Percentiles rank a stretch among this genome's conserved stretches.
These are phyloP conservation scores for Rhodotorula babjevae DNA, from an alignment of 768 basidiomycete species.

Conservation along the genomic window DNA sequence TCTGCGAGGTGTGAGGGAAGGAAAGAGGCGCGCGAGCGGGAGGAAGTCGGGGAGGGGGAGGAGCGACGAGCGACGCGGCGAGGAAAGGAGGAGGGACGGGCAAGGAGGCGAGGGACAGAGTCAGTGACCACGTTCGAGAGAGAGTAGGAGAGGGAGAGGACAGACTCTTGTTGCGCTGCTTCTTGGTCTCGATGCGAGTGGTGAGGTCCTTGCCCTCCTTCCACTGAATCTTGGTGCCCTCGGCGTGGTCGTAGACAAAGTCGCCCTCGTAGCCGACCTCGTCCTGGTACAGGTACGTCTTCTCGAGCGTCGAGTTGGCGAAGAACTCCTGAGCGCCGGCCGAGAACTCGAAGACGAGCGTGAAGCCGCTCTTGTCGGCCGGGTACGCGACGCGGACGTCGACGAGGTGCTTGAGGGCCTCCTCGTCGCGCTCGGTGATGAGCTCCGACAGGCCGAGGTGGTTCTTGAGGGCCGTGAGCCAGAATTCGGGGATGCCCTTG, in stretches of 20 bases:
- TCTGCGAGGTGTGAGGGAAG: too few relatives aligned
- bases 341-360: slow-evolving; percentile 74
- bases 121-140: background rate
- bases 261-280: slow-evolving; percentile 72
- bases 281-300: slow-evolving; percentile 80
- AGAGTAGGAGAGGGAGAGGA: background rate
- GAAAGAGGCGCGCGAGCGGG: too few relatives aligned
- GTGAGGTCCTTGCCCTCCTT: slow-evolving; percentile 98
- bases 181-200: slow-evolving; percentile 96
- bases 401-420: slow-evolving; percentile 73
- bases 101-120: background rate
- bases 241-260: slow-evolving; percentile 90
- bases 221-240: slow-evolving; percentile 90
- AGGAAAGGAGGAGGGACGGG: background rate
- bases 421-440: slow-evolving; percentile 86
- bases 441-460: slow-evolving; percentile 78
- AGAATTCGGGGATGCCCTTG: slow-evolving; percentile 84
- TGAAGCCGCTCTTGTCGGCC: slow-evolving; percentile 79
- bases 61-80: too few relatives aligned
- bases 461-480: slow-evolving; percentile 92
- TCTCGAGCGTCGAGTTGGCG: slow-evolving; percentile 72
- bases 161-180: slow-evolving; percentile 95
- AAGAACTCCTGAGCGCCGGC: slow-evolving; percentile 73
- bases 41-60: slow-evolving; percentile 44
- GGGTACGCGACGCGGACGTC: slow-evolving; percentile 77